Evolutionary conservation across 805 yeast genomes (phyloP).

Genomic region (Teunomyces pallodes): DNA sequence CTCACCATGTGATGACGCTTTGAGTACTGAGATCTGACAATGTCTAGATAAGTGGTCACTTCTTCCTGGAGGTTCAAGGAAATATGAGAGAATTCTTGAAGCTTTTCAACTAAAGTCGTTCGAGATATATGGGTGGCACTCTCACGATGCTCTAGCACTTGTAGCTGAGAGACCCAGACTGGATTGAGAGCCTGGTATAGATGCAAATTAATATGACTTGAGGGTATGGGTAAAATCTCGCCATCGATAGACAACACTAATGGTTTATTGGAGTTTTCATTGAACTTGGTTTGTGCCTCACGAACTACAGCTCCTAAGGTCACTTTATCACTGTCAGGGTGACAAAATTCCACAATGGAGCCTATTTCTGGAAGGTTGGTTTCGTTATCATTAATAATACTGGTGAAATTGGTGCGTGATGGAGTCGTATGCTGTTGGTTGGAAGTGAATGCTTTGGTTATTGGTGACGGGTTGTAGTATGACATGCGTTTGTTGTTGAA

Average conservation of each 20-base stretch:
- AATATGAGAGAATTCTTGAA: constrained; percentile 25
- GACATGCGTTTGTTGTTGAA: not conserved
- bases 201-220: constrained; percentile 31
- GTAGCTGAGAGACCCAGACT: constrained; percentile 15
- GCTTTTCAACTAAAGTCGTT: constrained; percentile 15
- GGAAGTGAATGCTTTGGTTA: not conserved
- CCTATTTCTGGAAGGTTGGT: constrained; percentile 27
- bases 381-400: constrained; percentile 15
- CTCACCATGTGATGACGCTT: constrained; percentile 10
- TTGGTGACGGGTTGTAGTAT: not conserved
- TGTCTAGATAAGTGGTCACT: constrained; percentile 16
- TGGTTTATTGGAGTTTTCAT: constrained; percentile 29
- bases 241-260: constrained; percentile 33
- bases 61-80: constrained; percentile 11
- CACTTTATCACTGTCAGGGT: constrained; percentile 12
- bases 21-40: constrained; percentile 23
- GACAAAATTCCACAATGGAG: constrained; percentile 36
- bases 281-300: constrained; percentile 30
- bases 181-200: constrained; percentile 23
- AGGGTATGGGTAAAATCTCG: constrained; percentile 22
- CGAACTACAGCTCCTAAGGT: constrained; percentile 38
- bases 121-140: constrained; percentile 18
- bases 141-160: constrained; percentile 21
- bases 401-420: constrained; percentile 10
- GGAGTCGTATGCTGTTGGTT: not conserved